Evolutionary conservation across 345 rosid genomes (phyloP).

Genomic region (Balakata baccata): DNA sequence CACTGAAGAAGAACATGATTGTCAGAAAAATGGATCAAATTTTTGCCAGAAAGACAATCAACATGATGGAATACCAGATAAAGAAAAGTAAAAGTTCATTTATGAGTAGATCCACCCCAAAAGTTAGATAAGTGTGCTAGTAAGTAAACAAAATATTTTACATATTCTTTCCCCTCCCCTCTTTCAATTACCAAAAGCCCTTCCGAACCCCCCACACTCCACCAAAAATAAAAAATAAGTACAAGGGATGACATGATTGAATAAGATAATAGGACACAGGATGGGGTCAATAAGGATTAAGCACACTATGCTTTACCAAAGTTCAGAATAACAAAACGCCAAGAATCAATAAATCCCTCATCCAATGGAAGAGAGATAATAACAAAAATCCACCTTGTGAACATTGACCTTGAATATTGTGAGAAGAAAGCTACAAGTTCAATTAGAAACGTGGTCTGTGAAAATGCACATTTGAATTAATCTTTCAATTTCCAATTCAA

Average conservation of each 20-base stretch:
- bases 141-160: background rate
- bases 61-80: background rate
- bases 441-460: too few species aligned
- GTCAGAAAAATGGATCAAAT: background rate
- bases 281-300: too few species aligned
- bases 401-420: background rate
- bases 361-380: background rate
- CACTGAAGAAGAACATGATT: conserved; percentile 36
- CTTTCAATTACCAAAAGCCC: too few species aligned
- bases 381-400: background rate
- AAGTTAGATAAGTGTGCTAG: background rate
- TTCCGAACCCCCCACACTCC: background rate
- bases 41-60: background rate
- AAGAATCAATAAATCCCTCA: background rate
- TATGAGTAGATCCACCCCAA: background rate
- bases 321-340: background rate
- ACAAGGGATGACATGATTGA: too few species aligned
- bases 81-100: background rate
- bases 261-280: too few species aligned
- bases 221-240: too few species aligned
- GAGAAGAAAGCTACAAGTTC: background rate
- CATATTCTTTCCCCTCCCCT: too few species aligned
- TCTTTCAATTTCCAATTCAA: too few species aligned
- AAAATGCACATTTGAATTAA: too few species aligned
- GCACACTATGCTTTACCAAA: too few species aligned